Conservation (phyloP, 805 yeast genomes). For the Sugiyamaella floridensis region DNA sequence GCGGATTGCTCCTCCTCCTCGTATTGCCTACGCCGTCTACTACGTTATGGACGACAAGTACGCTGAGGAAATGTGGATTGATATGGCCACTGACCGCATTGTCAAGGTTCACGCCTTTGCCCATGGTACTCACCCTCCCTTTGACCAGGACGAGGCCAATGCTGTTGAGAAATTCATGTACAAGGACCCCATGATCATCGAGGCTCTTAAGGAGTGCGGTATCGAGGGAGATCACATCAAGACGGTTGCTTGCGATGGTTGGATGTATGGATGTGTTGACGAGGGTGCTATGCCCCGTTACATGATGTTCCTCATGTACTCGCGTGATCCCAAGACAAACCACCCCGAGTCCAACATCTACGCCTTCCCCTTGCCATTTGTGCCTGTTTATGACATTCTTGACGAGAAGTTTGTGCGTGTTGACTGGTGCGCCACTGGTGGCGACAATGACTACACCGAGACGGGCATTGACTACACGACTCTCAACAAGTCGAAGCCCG, state of each 20-base stretch:
- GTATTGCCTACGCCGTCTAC: constrained; percentile 65
- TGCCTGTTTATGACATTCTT: constrained; percentile 66
- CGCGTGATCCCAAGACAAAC: constrained; percentile 53
- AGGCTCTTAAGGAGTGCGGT: constrained; percentile 60
- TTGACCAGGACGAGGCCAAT: constrained; percentile 57
- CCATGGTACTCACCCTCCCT: constrained; percentile 62
- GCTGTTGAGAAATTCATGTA: constrained; percentile 44
- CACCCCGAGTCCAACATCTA: constrained; percentile 33
- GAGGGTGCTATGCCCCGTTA: constrained; percentile 35
- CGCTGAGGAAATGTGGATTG: constrained; percentile 66
- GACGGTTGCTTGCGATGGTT: constrained; percentile 59
- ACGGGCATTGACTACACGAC: constrained; percentile 25
- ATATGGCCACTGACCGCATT: constrained; percentile 55
- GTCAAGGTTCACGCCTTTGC: constrained; percentile 51
- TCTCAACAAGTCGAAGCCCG: constrained; percentile 54
- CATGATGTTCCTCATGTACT: constrained; percentile 70
- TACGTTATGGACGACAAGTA: constrained; percentile 42
- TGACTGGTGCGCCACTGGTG: constrained; percentile 69
- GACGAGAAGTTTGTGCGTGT: constrained; percentile 59
- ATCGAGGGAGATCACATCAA: constrained; percentile 22
- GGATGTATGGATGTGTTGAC: constrained; percentile 80
- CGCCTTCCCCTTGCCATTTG: constrained; percentile 66
- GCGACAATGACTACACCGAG: constrained; percentile 56
- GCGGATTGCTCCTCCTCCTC: constrained; percentile 49
- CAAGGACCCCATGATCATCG: constrained; percentile 50